Percentiles rank a stretch among this genome's conserved stretches.
Conservation (phyloP, 345 rosid genomes). For the Acer campestre region DNA sequence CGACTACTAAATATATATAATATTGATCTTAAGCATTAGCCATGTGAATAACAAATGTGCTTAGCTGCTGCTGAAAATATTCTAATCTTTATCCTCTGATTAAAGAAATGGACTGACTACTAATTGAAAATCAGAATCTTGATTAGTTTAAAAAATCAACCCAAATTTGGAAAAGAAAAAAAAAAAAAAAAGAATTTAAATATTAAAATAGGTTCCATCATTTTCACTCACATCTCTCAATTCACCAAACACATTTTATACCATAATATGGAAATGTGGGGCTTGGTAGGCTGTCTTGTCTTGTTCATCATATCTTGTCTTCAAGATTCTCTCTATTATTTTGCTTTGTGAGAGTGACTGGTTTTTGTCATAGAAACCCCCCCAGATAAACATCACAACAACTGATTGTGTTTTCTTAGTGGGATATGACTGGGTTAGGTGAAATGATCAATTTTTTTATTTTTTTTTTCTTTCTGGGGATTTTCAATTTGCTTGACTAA, state of each 20-base stretch:
- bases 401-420: constrained; percentile 33
- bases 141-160: constrained; percentile 9
- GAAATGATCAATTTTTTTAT: constrained; percentile 23
- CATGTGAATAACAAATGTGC: constrained; percentile 25
- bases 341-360: constrained; percentile 43
- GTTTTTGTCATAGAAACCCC: constrained; percentile 41
- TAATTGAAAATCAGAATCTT: constrained; percentile 17
- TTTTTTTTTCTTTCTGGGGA: not conserved
- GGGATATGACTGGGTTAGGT: constrained; percentile 50
- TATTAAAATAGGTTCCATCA: constrained; percentile 28
- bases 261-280: constrained; percentile 19
- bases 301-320: constrained; percentile 38
- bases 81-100: constrained; percentile 14
- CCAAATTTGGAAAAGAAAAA: constrained; percentile 5
- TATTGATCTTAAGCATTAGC: not conserved
- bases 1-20: not conserved
- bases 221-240: constrained; percentile 30
- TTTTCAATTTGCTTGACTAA: constrained; percentile 28
- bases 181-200: not conserved
- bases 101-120: not conserved
- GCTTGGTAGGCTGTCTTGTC: constrained; percentile 29
- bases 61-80: constrained; percentile 24
- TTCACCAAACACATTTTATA: constrained; percentile 30
- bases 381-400: constrained; percentile 15
- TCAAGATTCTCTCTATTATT: constrained; percentile 63